A percentile compares a stretch with the other conserved stretches of the same genome.
Conservation (phyloP, 1,284 basidiomycete genomes). For the Naganishia sp. region DNA sequence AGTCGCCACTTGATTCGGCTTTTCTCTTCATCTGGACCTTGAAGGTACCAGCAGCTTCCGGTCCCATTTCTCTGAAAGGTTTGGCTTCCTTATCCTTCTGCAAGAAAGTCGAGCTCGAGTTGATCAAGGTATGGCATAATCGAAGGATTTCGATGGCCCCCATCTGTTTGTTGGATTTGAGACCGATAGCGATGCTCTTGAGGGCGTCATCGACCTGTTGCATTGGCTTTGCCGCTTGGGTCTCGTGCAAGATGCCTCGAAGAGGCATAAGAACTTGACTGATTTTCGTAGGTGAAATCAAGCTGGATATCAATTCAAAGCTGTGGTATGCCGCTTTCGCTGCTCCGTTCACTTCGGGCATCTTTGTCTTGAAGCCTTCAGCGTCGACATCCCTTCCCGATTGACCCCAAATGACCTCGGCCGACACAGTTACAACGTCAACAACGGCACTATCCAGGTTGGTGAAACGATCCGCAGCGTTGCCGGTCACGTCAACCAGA, state of each 20-base stretch:
- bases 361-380: slow-evolving; percentile 92
- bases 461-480: slow-evolving; percentile 62
- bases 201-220: slow-evolving; percentile 85
- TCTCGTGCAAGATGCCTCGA: slow-evolving; percentile 81
- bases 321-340: slow-evolving; percentile 78
- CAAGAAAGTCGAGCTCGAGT: slow-evolving; percentile 80
- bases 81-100: slow-evolving; percentile 44
- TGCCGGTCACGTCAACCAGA: slow-evolving; percentile 70
- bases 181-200: slow-evolving; percentile 75
- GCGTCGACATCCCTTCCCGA: slow-evolving; percentile 85
- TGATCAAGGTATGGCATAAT: slow-evolving; percentile 86
- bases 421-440: slow-evolving; percentile 76
- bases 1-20: slow-evolving; percentile 61
- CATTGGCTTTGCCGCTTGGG: slow-evolving; percentile 79
- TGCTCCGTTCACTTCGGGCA: slow-evolving; percentile 82
- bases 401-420: slow-evolving; percentile 92
- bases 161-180: slow-evolving; percentile 80
- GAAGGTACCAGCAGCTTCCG: slow-evolving; percentile 60
- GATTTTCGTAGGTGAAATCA: slow-evolving; percentile 73
- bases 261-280: slow-evolving; percentile 76
- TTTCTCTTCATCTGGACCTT: slow-evolving; percentile 78
- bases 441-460: slow-evolving; percentile 75
- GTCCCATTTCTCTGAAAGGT: slow-evolving; percentile 36
- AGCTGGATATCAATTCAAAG: slow-evolving; percentile 75
- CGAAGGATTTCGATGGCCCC: slow-evolving; percentile 71